A percentile compares a stretch with the other conserved stretches of the same genome.
phyloP scores from a whole-genome alignment of 2,329 filamentous ascomycete genomes.

The Graphiopsis chlorocephala region DNA sequence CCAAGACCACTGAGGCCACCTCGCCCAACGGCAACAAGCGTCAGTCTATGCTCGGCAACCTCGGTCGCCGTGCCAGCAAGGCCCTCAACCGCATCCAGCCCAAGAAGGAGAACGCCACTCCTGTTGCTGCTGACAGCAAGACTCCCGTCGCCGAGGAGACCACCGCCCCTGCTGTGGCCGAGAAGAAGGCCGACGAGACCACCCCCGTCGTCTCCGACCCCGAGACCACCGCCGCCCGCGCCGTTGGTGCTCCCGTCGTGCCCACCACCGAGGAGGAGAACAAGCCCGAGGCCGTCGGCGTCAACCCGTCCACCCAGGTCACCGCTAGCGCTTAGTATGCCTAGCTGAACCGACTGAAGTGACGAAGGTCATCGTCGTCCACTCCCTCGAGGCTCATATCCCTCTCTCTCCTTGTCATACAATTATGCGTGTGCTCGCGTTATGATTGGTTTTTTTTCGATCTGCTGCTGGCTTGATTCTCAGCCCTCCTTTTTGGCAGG shows the following conservation, averaged over 20 bases:
- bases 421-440: conserved; percentile 5
- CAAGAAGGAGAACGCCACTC: conserved; percentile 30
- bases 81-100: conserved; percentile 31
- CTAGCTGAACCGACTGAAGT: neutral
- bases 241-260: conserved; percentile 15
- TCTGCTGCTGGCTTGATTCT: conserved; percentile 6
- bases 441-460: neutral
- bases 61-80: conserved; percentile 37
- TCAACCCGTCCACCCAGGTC: conserved; percentile 6
- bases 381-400: neutral
- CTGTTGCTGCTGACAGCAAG: conserved; percentile 22
- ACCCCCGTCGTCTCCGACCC: conserved; percentile 24
- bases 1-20: conserved; percentile 24
- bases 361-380: neutral
- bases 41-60: conserved; percentile 32
- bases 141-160: conserved; percentile 19
- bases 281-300: conserved; percentile 16
- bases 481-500: conserved; percentile 1
- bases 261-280: conserved; percentile 16
- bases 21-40: conserved; percentile 30
- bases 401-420: neutral
- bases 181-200: conserved; percentile 22
- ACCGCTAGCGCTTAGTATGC: conserved; percentile 17
- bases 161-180: conserved; percentile 14
- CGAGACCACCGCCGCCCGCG: conserved; percentile 21